Base-by-base conservation (phyloP, 2,329 filamentous ascomycete species). In the Biscogniauxia sp. region DNA sequence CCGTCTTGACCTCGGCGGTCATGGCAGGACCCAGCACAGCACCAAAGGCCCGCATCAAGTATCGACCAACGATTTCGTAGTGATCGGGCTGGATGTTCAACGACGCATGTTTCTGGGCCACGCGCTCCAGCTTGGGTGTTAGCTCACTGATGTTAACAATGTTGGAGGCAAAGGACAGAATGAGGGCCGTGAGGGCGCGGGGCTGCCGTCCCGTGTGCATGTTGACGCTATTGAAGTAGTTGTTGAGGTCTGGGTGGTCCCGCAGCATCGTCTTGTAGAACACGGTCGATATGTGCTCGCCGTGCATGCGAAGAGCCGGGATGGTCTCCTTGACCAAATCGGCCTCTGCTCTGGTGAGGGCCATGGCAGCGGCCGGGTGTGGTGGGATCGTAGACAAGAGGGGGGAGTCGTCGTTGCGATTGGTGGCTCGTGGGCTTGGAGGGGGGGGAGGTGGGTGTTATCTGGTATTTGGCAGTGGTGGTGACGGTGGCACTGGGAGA, bases 81-180 rank as follows among this genome's bases (percentile, higher is more conserved):
- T 92, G 86, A 49, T 89, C 86, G 0, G 89, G 83, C 58, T 78
- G 79, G 70, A 93, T 86, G 68, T 85, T 85, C 1, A 93, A 80
- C 0, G 86, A 89, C 61, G 84, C 89, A 73, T 93, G 90, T 75
- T 92, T 92, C 73, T 92, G 85, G 73, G 87, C 89, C 68, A 84
- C 81, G 26, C 82, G 79, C 73, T 84, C 82, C 56, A 84, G 77
- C 63, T 79, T 81, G 53, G 80, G 80, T 41, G 80, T 79, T 55
- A 84, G 73, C 71, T 84, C 82, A 70, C 78, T 81, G 60, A 82
- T 83, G 75, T 84, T 78, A 73, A 88, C 85, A 73, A 92, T 90
- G 75, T 92, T 86, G 61, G 83, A 78, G 57, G 90, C 90, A 70
- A 91, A 93, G 65, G 85, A 86, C 65, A 89, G 85, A 53, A 93